A percentile compares a stretch with the other conserved stretches of the same genome.
These are phyloP conservation scores for Metschnikowia sp. DNA, from an alignment of 805 yeast species.

Conservation along the genomic window DNA sequence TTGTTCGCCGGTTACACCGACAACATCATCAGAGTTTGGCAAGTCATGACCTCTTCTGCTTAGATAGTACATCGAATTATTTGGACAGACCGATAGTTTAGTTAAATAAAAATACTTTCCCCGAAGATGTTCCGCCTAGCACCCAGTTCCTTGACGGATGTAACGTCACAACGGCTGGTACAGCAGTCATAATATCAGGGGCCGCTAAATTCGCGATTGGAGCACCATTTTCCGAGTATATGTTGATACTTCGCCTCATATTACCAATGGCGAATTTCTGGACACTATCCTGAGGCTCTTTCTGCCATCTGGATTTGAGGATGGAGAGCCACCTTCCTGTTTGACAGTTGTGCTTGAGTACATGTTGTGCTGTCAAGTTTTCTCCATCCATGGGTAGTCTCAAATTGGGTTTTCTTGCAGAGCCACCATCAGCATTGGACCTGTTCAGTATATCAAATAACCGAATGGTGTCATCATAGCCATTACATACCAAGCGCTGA, in stretches of 20 bases:
- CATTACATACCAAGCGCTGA: conserved; percentile 79
- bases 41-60: conserved; percentile 87
- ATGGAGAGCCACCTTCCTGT: conserved; percentile 97
- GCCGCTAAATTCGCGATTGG: conserved; percentile 73
- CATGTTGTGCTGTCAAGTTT: background rate
- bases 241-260: conserved; percentile 85
- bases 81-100: conserved; percentile 9
- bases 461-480: conserved; percentile 51
- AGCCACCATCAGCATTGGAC: no score
- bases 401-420: no score
- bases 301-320: conserved; percentile 84
- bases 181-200: conserved; percentile 65
- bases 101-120: conserved; percentile 69
- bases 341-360: conserved; percentile 84
- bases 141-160: conserved; percentile 89
- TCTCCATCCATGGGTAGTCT: no score
- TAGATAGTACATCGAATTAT: conserved; percentile 18
- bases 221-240: conserved; percentile 72
- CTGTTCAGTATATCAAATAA: conserved; percentile 8
- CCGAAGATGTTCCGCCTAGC: conserved; percentile 93
- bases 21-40: conserved; percentile 99
- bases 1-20: conserved; percentile 99
- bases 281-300: conserved; percentile 60
- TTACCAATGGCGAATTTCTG: conserved; percentile 90
- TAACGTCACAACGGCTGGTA: conserved; percentile 84